These are phyloP conservation scores for Cutaneotrichosporon sp. DNA, from an alignment of 1,284 basidiomycete genomes.

Conservation along the genomic window DNA sequence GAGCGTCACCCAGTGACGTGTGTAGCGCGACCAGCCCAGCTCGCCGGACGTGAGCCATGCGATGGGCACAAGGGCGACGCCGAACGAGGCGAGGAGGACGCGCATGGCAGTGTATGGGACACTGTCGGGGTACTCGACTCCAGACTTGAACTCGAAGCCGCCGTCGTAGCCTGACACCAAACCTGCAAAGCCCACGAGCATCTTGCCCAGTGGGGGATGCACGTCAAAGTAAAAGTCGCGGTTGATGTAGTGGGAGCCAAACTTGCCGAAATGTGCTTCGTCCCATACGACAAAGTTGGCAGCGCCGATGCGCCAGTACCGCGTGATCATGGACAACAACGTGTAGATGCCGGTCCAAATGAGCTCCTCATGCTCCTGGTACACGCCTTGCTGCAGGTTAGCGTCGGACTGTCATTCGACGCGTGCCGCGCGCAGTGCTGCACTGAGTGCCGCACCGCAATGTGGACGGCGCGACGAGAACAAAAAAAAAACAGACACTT, in stretches of 20 bases:
- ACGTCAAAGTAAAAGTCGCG: slow-evolving; percentile 58
- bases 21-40: slow-evolving; percentile 82
- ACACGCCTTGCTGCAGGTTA: slow-evolving; percentile 61
- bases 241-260: slow-evolving; percentile 83
- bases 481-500: slow-evolving; percentile 22
- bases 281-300: slow-evolving; percentile 91
- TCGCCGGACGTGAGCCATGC: slow-evolving; percentile 97
- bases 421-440: no score
- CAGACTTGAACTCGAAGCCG: slow-evolving; percentile 90
- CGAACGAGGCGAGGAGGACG: slow-evolving; percentile 87
- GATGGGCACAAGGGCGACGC: slow-evolving; percentile 90
- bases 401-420: not conserved
- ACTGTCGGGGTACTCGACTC: slow-evolving; percentile 71
- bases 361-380: slow-evolving; percentile 75
- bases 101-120: slow-evolving; percentile 95
- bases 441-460: no score
- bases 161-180: slow-evolving; percentile 88
- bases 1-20: slow-evolving; percentile 83
- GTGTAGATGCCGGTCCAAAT: slow-evolving; percentile 83
- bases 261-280: slow-evolving; percentile 98
- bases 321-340: slow-evolving; percentile 85
- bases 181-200: slow-evolving; percentile 93
- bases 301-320: slow-evolving; percentile 90
- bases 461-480: no score
- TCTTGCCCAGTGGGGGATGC: slow-evolving; percentile 97